Percentiles rank a stretch among this genome's conserved stretches.
Evolutionary conservation across 495 filamentous ascomycete species (phyloP).

Genomic region (Penicillium paxilli): DNA sequence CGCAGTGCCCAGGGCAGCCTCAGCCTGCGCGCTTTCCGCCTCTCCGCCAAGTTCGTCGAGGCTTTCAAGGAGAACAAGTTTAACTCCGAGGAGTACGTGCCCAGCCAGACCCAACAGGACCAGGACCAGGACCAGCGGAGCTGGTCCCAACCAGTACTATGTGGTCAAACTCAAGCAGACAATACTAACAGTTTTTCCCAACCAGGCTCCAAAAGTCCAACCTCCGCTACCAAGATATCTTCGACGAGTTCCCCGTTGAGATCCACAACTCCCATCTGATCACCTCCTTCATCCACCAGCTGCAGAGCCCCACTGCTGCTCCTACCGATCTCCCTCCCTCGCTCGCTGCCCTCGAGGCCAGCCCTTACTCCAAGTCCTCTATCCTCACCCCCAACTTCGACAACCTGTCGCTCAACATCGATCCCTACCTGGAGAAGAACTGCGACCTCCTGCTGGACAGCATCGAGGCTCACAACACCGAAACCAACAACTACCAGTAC

Average conservation of each 20-base stretch:
- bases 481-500: slow-evolving; percentile 98
- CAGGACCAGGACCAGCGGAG: too few species aligned
- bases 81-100: slow-evolving; percentile 81
- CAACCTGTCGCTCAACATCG: slow-evolving; percentile 85
- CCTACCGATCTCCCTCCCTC: slow-evolving; percentile 72
- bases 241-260: slow-evolving; percentile 86
- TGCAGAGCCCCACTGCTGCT: slow-evolving; percentile 58
- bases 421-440: slow-evolving; percentile 98
- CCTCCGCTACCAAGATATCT: slow-evolving; percentile 89
- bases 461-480: slow-evolving; percentile 96
- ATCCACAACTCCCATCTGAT: slow-evolving; percentile 98
- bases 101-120: background rate
- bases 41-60: slow-evolving; percentile 86
- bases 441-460: slow-evolving; percentile 92
- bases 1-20: slow-evolving; percentile 88
- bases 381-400: slow-evolving; percentile 86
- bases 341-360: slow-evolving; percentile 68
- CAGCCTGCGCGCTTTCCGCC: slow-evolving; percentile 84
- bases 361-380: slow-evolving; percentile 42
- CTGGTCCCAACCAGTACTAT: too few species aligned
- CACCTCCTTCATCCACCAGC: slow-evolving; percentile 90
- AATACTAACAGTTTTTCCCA: background rate
- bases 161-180: too few species aligned
- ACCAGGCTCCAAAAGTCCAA: slow-evolving; percentile 91
- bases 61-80: slow-evolving; percentile 97